These are phyloP conservation scores for Xylaria sp. DNA, from an alignment of 2,329 filamentous ascomycete species.

Conservation along the genomic window DNA sequence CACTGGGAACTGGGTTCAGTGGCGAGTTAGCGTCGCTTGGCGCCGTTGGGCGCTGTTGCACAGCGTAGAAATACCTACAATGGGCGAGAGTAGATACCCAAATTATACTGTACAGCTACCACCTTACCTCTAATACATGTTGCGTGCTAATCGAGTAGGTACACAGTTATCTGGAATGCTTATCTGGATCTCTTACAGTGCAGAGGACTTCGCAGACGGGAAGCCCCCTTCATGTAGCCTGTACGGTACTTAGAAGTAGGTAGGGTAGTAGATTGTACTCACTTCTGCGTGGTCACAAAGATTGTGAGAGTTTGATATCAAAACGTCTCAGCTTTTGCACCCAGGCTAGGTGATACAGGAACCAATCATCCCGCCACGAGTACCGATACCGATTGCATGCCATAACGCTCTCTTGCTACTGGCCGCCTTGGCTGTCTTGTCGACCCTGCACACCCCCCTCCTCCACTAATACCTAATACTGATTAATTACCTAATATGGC, in stretches of 20 bases:
- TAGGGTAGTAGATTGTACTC: background rate
- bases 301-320: background rate
- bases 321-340: background rate
- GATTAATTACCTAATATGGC: background rate
- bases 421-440: slow-evolving; percentile 6
- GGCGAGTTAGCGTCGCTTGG: slow-evolving; percentile 30
- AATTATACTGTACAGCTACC: background rate
- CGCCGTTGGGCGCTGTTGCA: slow-evolving; percentile 6
- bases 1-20: slow-evolving; percentile 24
- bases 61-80: background rate
- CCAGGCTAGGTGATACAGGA: slow-evolving; percentile 7
- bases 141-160: background rate
- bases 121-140: background rate
- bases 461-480: background rate
- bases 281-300: background rate
- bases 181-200: background rate
- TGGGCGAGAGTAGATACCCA: background rate
- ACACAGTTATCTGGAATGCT: background rate
- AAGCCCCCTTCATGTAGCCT: background rate
- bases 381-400: slow-evolving; percentile 14
- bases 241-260: background rate
- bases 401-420: slow-evolving; percentile 24
- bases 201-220: background rate
- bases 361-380: slow-evolving; percentile 42
- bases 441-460: background rate